Evolutionary conservation across 2,329 filamentous ascomycete species (phyloP).

Genomic region (Aspergillus neoniger): DNA sequence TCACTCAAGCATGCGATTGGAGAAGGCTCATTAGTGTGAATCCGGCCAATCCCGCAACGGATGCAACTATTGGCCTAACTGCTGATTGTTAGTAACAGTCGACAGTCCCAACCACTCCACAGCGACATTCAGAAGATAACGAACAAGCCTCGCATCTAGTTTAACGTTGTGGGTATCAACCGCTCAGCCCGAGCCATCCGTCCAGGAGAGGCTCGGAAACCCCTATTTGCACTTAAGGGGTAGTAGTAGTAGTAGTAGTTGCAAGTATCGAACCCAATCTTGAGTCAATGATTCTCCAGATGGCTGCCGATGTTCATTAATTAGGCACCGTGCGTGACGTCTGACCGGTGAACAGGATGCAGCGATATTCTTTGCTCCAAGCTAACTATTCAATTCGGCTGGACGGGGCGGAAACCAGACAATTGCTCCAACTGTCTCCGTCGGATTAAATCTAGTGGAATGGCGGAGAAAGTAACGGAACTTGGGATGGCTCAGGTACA

Average conservation of each 20-base stretch:
- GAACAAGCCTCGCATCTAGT: background rate
- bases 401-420: background rate
- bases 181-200: background rate
- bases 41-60: background rate
- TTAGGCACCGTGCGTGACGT: background rate
- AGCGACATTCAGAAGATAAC: background rate
- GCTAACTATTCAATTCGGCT: background rate
- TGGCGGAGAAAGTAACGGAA: background rate
- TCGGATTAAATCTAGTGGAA: background rate
- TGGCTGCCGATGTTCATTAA: background rate
- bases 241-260: too few species aligned
- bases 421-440: background rate
- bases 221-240: background rate
- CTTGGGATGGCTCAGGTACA: constrained; percentile 3
- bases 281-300: background rate
- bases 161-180: background rate
- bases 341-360: background rate
- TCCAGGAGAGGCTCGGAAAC: background rate
- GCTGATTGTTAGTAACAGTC: background rate
- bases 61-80: background rate
- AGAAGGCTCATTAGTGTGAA: too few species aligned
- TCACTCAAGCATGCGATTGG: too few species aligned
- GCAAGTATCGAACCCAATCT: background rate
- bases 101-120: background rate
- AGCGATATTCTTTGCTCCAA: background rate